Conservation (phyloP, 2,329 filamentous ascomycete species). For the Colletotrichum eleusines region DNA sequence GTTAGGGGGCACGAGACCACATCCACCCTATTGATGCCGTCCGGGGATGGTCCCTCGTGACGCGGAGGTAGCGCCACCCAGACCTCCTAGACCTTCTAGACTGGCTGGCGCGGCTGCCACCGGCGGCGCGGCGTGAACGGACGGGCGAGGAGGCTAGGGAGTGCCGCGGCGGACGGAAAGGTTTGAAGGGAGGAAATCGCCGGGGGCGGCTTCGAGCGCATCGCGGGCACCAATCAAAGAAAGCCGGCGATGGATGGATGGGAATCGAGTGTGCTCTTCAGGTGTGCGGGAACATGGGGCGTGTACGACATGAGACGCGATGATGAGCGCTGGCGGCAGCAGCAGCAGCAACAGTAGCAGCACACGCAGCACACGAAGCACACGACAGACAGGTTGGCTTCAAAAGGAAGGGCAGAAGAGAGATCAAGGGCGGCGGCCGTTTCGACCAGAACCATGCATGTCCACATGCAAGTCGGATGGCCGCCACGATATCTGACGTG, state of each 20-base stretch:
- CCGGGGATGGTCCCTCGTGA: constrained; percentile 18
- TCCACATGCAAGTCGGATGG: constrained; percentile 30
- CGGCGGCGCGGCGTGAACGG: neutral
- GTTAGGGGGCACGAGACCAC: constrained; percentile 23
- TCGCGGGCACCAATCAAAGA: constrained; percentile 33
- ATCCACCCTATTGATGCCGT: neutral
- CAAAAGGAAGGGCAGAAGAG: too few relatives aligned
- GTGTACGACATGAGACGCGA: neutral
- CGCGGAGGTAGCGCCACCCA: neutral
- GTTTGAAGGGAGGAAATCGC: too few relatives aligned
- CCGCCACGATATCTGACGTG: constrained; percentile 13
- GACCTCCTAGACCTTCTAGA: neutral
- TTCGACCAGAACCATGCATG: neutral
- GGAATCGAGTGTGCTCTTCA: neutral
- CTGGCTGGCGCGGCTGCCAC: neutral
- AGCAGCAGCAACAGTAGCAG: too few relatives aligned
- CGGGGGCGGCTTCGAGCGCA: neutral
- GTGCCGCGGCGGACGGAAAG: too few relatives aligned
- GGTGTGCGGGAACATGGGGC: neutral
- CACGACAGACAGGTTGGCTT: too few relatives aligned
- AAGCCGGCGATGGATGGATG: neutral
- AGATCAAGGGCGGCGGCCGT: neutral
- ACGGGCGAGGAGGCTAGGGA: constrained; percentile 9
- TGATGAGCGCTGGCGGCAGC: too few relatives aligned
- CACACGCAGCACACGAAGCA: too few relatives aligned